Conservation (phyloP, 441 rosid genomes). For the Gossypium laxum region DNA sequence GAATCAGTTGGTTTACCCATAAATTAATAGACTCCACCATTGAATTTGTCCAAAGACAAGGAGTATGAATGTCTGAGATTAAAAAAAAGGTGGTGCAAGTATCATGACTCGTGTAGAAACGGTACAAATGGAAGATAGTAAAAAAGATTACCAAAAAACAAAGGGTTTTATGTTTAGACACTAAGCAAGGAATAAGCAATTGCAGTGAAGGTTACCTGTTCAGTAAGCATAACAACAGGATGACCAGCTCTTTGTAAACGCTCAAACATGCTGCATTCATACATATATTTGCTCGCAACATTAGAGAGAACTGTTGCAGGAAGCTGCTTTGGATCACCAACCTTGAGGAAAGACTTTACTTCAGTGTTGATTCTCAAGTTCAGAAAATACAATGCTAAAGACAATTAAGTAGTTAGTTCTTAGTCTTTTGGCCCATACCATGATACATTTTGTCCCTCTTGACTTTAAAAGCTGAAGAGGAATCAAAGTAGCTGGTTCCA, state of each 20-base stretch:
- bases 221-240: slow-evolving; percentile 88
- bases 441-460: slow-evolving; percentile 69
- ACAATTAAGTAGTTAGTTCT: background rate
- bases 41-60: background rate
- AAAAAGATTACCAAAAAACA: background rate
- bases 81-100: background rate
- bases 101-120: background rate
- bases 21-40: background rate
- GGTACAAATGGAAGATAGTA: background rate
- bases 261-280: slow-evolving; percentile 98
- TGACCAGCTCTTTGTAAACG: slow-evolving; percentile 92
- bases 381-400: background rate
- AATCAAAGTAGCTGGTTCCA: slow-evolving; percentile 96
- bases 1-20: background rate
- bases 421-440: slow-evolving; percentile 47
- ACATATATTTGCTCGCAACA: slow-evolving; percentile 82
- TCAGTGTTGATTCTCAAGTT: slow-evolving; percentile 17
- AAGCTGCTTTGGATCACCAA: slow-evolving; percentile 98
- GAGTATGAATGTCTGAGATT: background rate
- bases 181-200: slow-evolving; percentile 1
- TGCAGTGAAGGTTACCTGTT: slow-evolving; percentile 48
- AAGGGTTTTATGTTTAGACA: background rate
- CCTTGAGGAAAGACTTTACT: slow-evolving; percentile 36
- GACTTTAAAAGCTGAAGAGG: slow-evolving; percentile 94
- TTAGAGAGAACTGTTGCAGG: slow-evolving; percentile 97